Percentiles rank a stretch among this genome's conserved stretches.
phyloP scores from a whole-genome alignment of 2,329 filamentous ascomycete genomes.

The Fusarium annulatum region DNA sequence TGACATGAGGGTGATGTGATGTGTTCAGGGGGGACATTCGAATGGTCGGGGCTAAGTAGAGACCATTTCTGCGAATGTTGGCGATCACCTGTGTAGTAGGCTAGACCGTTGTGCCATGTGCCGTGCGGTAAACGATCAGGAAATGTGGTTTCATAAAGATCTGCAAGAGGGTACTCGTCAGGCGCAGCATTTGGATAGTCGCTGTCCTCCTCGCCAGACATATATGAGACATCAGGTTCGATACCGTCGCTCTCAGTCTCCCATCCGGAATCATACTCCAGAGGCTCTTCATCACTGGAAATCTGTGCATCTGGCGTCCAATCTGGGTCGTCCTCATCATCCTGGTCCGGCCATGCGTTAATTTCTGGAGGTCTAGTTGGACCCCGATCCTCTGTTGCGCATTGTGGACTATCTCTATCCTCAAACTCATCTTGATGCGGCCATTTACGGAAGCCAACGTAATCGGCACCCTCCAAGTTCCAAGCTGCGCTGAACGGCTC shows the following conservation, averaged over 20 bases:
- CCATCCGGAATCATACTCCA: background rate
- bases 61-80: background rate
- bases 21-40: background rate
- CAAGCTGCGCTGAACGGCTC: conserved; percentile 2
- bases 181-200: rapidly evolving
- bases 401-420: background rate
- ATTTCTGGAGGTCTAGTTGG: background rate
- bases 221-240: rapidly evolving
- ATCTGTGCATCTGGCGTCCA: background rate
- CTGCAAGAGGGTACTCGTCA: background rate
- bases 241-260: background rate
- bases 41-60: rapidly evolving
- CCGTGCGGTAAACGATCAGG: background rate
- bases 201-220: rapidly evolving
- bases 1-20: conserved; percentile 5
- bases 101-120: background rate
- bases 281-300: background rate
- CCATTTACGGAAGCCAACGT: background rate
- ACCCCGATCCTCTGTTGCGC: background rate
- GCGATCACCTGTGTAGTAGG: background rate
- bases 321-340: background rate
- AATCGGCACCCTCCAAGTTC: background rate
- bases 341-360: background rate
- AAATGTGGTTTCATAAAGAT: background rate
- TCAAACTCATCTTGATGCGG: background rate